Base-by-base conservation (phyloP, 768 basidiomycete genomes). In the Termitomyces sp. region DNA sequence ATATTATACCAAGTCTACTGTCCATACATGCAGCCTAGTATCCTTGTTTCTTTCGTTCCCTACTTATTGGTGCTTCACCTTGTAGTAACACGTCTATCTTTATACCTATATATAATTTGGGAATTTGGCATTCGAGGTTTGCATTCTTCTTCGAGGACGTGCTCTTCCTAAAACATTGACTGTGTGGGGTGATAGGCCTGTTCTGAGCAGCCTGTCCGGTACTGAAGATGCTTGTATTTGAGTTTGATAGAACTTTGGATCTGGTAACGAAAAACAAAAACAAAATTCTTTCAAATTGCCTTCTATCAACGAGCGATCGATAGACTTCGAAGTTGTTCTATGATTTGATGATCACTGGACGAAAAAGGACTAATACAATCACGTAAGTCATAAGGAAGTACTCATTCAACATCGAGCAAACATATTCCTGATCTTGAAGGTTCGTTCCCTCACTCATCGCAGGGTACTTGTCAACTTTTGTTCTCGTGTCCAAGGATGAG, bases 341-440 rank as follows among this genome's bases (percentile, higher is more conserved):
- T 45, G 54, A 10, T 55, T 48, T 56, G 55, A 41, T 54, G 55
- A 57, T 62, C 55, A 27, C 3, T 43, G 16, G 23, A 48, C 58
- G 27, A 52, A 59, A 62, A 62, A 59, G 61, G 61, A 52, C 57
- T 62, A 59, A 62, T 59, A 54, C 34, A 44, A n/a, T 55, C 55
- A 59, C 58, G 56, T 59, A 51, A 61, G 39, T 54, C 47, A 54
- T 19, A 19, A 49, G 52, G 57, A 48, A 37, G 34, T 27, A 17
- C 17, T n/a, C 12, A 21, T 50, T 40, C 39, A 44, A 43, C 55
- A 25, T 48, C 46, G 46, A 47, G 42, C 30, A 53, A 52, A 61
- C 54, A 52, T 55, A 60, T 25, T 28, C 40, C 49, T 30, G 27
- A 50, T 55, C 32, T 35, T 46, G 56, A 32, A 61, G 44, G 9